A percentile compares a stretch with the other conserved stretches of the same genome.
Evolutionary conservation across 257 asterid genomes (phyloP).

Genomic region (Solanum sitiens): DNA sequence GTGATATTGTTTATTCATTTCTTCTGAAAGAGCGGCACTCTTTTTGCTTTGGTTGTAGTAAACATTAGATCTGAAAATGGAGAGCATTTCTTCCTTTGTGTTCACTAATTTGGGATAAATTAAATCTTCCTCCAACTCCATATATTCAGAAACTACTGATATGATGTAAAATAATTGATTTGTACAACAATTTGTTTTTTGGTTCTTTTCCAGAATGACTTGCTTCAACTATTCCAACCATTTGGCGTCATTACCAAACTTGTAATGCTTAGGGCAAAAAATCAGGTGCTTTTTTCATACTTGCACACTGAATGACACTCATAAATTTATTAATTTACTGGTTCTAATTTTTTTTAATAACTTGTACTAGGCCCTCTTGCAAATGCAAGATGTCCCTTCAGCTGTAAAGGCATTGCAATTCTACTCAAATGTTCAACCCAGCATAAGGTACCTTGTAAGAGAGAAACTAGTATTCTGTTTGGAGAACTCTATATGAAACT

Average conservation of each 20-base stretch:
- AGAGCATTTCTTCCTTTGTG: background rate
- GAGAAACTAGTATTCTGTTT: background rate
- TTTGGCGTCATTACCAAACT: slow-evolving; percentile 87
- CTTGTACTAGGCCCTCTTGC: slow-evolving; percentile 75
- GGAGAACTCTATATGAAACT: background rate
- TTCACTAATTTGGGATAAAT: background rate
- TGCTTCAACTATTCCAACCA: slow-evolving; percentile 97
- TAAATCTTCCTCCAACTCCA: background rate
- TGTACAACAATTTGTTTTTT: background rate
- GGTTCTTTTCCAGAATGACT: slow-evolving; percentile 58
- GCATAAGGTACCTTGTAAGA: slow-evolving; percentile 49
- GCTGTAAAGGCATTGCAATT: slow-evolving; percentile 85
- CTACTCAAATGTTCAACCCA: slow-evolving; percentile 78
- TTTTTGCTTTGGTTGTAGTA: background rate
- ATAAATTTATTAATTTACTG: background rate
- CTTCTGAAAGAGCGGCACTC: background rate
- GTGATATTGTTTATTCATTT: background rate
- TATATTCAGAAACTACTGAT: background rate
- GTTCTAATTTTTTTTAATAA: background rate
- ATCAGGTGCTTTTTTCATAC: slow-evolving; percentile 52
- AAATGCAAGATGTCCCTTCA: slow-evolving; percentile 91
- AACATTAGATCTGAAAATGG: background rate
- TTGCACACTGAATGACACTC: background rate
- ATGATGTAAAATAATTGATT: background rate
- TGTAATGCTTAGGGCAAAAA: slow-evolving; percentile 97